phyloP scores from a whole-genome alignment of 352 stramenopile genomes.

The Pythium brachiatum region DNA sequence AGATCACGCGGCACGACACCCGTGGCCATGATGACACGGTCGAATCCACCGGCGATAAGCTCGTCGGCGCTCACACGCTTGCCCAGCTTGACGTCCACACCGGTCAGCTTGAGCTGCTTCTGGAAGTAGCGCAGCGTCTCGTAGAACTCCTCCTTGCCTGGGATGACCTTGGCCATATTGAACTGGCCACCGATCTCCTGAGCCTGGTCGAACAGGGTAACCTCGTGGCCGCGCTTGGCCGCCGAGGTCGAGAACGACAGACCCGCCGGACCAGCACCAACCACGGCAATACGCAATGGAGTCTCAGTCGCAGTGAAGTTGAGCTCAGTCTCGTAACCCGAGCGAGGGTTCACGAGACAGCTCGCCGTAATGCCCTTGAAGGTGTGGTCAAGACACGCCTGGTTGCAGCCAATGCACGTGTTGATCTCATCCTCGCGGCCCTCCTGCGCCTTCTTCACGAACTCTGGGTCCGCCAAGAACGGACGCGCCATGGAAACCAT shows the following conservation, averaged over 20 bases:
- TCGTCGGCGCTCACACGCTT: slow-evolving; percentile 49
- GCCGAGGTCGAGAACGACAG: slow-evolving; percentile 89
- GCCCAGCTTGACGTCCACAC: slow-evolving; percentile 81
- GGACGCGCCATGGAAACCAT: slow-evolving; percentile 89
- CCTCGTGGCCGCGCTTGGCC: slow-evolving; percentile 88
- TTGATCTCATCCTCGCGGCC: slow-evolving; percentile 94
- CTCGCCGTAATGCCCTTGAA: slow-evolving; percentile 94
- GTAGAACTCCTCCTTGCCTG: slow-evolving; percentile 98
- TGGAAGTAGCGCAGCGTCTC: slow-evolving; percentile 97
- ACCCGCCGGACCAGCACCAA: slow-evolving; percentile 93
- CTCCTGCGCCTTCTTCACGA: slow-evolving; percentile 92
- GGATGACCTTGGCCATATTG: slow-evolving; percentile 96
- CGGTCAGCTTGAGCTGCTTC: slow-evolving; percentile 81
- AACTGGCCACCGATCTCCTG: slow-evolving; percentile 93
- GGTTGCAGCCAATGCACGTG: slow-evolving; percentile 97
- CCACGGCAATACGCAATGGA: slow-evolving; percentile 73
- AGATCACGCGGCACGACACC: slow-evolving; percentile 90
- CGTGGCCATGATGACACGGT: slow-evolving; percentile 96
- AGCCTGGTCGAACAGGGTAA: slow-evolving; percentile 93
- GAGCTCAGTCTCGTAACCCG: slow-evolving; percentile 94
- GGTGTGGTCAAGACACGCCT: slow-evolving; percentile 97
- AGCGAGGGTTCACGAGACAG: slow-evolving; percentile 96
- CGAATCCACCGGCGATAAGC: slow-evolving; percentile 55
- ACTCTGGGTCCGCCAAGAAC: slow-evolving; percentile 94
- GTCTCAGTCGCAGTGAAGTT: slow-evolving; percentile 53